Percentiles rank a stretch among this genome's conserved stretches.
Evolutionary conservation across 1,139 yeast genomes (phyloP).

Genomic region (Magnusiomyces sp.): DNA sequence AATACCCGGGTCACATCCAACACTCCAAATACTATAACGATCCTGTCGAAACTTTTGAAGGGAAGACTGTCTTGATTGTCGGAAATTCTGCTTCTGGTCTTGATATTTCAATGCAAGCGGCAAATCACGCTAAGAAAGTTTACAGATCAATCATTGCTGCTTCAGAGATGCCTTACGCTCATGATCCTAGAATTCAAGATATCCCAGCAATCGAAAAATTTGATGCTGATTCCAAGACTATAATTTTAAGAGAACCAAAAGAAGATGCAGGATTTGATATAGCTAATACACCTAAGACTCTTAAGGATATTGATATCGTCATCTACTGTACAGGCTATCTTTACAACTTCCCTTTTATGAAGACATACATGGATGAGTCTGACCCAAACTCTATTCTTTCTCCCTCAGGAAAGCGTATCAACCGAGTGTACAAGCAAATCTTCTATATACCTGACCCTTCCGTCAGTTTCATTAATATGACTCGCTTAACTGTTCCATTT

Average conservation of each 20-base stretch:
- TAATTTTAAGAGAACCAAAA: constrained; percentile 23
- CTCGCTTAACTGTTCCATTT: constrained; percentile 49
- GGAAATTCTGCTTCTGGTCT: constrained; percentile 59
- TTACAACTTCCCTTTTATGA: constrained; percentile 41
- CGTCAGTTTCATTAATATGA: constrained; percentile 45
- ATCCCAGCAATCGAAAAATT: constrained; percentile 36
- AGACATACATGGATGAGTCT: constrained; percentile 13
- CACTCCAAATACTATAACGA: constrained; percentile 56
- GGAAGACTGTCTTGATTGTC: constrained; percentile 42
- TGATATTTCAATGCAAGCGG: constrained; percentile 49
- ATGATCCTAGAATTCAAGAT: constrained; percentile 30
- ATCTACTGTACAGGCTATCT: constrained; percentile 60
- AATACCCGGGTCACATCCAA: constrained; percentile 40
- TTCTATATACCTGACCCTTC: constrained; percentile 49
- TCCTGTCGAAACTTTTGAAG: constrained; percentile 32
- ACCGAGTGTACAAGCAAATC: constrained; percentile 45
- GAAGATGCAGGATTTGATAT: constrained; percentile 32
- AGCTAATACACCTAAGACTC: neutral
- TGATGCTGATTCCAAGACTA: constrained; percentile 28
- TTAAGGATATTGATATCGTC: constrained; percentile 40
- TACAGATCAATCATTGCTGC: constrained; percentile 38
- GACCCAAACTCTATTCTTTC: constrained; percentile 18
- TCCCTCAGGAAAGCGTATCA: constrained; percentile 40
- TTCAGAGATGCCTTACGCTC: constrained; percentile 22
- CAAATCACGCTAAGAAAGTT: constrained; percentile 35